Percentiles rank a stretch among this genome's conserved stretches.
Evolutionary conservation across 2,329 filamentous ascomycete genomes (phyloP).

Genomic region (Phymatotrichopsis omnivora): DNA sequence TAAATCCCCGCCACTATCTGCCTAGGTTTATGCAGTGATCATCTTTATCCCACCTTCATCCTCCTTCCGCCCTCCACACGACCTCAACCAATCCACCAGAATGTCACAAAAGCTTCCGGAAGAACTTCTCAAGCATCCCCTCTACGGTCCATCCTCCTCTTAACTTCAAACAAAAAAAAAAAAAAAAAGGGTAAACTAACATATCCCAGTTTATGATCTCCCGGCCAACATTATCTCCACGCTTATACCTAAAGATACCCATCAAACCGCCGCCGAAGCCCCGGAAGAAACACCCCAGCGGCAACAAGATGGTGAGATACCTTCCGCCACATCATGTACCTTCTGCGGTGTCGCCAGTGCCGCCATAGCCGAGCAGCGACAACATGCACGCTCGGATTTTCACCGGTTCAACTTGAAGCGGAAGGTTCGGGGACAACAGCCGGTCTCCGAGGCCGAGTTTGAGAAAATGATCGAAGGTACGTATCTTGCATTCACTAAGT

Average conservation of each 20-base stretch:
- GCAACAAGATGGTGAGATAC: constrained; percentile 32
- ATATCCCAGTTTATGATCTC: constrained; percentile 63
- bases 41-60: too few species aligned
- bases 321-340: constrained; percentile 60
- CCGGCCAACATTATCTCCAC: constrained; percentile 61
- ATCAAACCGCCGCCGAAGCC: constrained; percentile 33
- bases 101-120: constrained; percentile 27
- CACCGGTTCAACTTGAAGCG: constrained; percentile 94
- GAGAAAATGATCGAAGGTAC: constrained; percentile 62
- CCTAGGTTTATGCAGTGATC: too few species aligned
- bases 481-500: neutral
- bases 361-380: constrained; percentile 67
- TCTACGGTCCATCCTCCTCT: constrained; percentile 34
- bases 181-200: constrained; percentile 25
- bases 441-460: constrained; percentile 74
- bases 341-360: constrained; percentile 65
- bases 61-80: neutral
- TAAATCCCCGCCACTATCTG: too few species aligned
- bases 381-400: constrained; percentile 79
- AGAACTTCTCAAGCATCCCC: constrained; percentile 35
- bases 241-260: constrained; percentile 49
- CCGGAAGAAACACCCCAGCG: constrained; percentile 28
- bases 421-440: constrained; percentile 61
- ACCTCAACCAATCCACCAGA: constrained; percentile 7
- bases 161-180: too few species aligned